Base-by-base conservation (phyloP, 2,329 filamentous ascomycete species). In the Balansia obtecta region DNA sequence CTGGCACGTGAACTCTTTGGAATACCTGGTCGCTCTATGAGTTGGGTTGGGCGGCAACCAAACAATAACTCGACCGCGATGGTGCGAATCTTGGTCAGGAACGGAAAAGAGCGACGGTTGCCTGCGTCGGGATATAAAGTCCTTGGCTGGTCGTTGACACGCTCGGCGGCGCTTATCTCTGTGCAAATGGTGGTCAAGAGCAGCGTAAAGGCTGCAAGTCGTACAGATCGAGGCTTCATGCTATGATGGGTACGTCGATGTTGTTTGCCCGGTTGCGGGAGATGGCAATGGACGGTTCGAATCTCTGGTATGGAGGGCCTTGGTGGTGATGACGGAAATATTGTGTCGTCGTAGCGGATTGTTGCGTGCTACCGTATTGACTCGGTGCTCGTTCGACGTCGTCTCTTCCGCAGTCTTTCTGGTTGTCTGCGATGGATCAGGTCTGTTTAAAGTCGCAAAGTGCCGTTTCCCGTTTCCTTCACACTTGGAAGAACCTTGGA, bases 41-140 rank as follows among this genome's bases (percentile, higher is more conserved):
- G 53, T 48, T 65, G 65, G 33, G 60, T 62, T 2, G 66, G 65
- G 56, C 70, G 68, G 7, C 65, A 64, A 12, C 75, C 73, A 52
- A 79, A 77, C 42, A 79, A 58, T 30, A 73, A 63, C 55, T 76
- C 73, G 38, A 77, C 66, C 42, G 68, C 68, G 33, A 66, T 66
- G 55, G 79, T 72, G 53, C 76, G 71, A 41, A 79, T 58, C 66
- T 71, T 74, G 33, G 70, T 72, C 50, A 77, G 61, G 51, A 74
- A 66, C 0, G 75, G 73, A 47, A 77, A 77, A 45, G 69, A 53
- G 27, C 50, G 55, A 4, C 52, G 44, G n/a, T 58, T 58, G 44
- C 53, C 49, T 39, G 50, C 56, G 41, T 54, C 38, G 11, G 11
- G 11, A 38, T 37, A 30, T 16, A 42, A 43, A 5, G 42, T 13